Evolutionary conservation across 495 filamentous ascomycete species (phyloP).

Genomic region (Hyaloscypha variabilis): DNA sequence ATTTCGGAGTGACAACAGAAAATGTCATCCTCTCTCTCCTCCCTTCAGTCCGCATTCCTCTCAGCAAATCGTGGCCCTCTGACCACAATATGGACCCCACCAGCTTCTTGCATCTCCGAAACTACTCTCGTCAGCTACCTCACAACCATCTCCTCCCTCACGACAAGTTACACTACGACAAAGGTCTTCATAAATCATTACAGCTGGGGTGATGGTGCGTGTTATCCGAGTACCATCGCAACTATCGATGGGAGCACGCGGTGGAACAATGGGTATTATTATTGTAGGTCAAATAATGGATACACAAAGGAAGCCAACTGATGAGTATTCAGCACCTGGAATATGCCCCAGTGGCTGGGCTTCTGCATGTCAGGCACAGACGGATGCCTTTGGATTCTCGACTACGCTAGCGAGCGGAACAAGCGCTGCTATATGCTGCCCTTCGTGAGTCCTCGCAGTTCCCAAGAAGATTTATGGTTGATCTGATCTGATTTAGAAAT

Average conservation of each 20-base stretch:
- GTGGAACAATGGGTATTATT: constrained; percentile 22
- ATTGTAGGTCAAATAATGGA: not conserved
- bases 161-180: not conserved
- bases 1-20: not conserved
- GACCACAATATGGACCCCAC: constrained; percentile 22
- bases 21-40: not conserved
- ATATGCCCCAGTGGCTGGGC: constrained; percentile 23
- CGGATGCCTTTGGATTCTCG: constrained; percentile 13
- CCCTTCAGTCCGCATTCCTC: constrained; percentile 9
- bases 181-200: constrained; percentile 23
- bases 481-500: not conserved
- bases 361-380: constrained; percentile 8
- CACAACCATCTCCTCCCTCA: not conserved
- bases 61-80: constrained; percentile 18
- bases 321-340: constrained; percentile 7
- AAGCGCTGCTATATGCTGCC: constrained; percentile 19
- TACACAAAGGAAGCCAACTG: not conserved
- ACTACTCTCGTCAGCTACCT: constrained; percentile 16
- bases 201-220: constrained; percentile 20
- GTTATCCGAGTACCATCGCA: constrained; percentile 21
- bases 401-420: constrained; percentile 9
- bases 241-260: constrained; percentile 6
- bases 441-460: constrained; percentile 4
- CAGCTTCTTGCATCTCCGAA: constrained; percentile 15
- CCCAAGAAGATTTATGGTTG: too few species aligned